Percentiles rank a stretch among this genome's conserved stretches.
Evolutionary conservation across 331 rosid genomes (phyloP).

Genomic region (Stylosanthes scabra): DNA sequence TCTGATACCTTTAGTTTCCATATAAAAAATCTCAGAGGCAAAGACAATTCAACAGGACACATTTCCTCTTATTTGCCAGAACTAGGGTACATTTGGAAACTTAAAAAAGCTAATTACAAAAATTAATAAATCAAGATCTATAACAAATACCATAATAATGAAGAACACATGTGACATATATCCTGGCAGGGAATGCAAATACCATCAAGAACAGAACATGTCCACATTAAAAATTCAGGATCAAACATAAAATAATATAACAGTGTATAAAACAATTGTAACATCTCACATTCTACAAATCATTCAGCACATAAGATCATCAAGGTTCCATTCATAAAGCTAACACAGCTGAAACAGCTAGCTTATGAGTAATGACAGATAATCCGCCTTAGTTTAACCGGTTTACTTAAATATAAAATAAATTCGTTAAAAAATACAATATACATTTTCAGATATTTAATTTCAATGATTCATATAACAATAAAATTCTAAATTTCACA

Average conservation of each 20-base stretch:
- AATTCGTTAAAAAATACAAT: too few relatives aligned
- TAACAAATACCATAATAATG: neutral
- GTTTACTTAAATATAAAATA: too few relatives aligned
- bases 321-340: neutral
- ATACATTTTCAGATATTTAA: too few relatives aligned
- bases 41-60: neutral
- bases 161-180: neutral
- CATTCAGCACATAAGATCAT: constrained; percentile 6
- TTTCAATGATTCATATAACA: too few relatives aligned
- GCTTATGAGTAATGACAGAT: neutral
- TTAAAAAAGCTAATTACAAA: neutral
- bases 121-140: neutral
- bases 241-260: neutral
- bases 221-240: neutral
- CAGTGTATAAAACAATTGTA: neutral
- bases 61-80: neutral
- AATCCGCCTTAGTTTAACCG: too few relatives aligned
- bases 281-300: constrained; percentile 10
- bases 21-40: neutral
- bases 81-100: too few relatives aligned
- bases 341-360: neutral
- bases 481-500: too few relatives aligned
- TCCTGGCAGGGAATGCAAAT: neutral
- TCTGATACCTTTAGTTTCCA: too few relatives aligned
- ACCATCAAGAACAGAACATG: neutral